Evolutionary conservation across 306 rosid genomes (phyloP), one percentile per base, ranked within the genome.

Genomic region (Castanea sativa): DNA sequence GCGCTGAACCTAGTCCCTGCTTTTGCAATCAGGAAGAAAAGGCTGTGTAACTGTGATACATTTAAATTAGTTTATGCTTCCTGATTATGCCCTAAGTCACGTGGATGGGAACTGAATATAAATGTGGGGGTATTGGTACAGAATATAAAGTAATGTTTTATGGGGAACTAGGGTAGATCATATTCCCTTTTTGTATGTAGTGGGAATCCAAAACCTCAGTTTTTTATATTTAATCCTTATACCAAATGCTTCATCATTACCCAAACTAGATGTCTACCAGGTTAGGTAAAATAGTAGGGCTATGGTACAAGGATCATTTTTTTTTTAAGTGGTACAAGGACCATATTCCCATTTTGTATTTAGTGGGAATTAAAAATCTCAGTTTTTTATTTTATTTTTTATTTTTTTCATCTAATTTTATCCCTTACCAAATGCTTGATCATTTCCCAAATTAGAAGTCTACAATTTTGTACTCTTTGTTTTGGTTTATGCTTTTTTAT

Each of bases 81-180:
- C 76, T 81, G 69, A 23, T 56, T 74, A 79, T 72, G 67, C 73
- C 76, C 9, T 20, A 33, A 56, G 45, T 76, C 64, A 82, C 55
- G 49, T 74, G 72, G 81, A 76, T 73, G 23, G 70, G 43, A 52
- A 58, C 53, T 75, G 84, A 81, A 75, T 70, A 59, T 43, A 80
- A 49, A 13, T 69, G 69, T 74, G 79, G 60, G 91, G 90, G 74
- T 79, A 64, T 76, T 81, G 77, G 71, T 70, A 85, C 81, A 55
- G 86, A 69, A 53, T 80, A 82, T 68, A 83, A 84, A 76, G 83
- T 79, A 55, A 35, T 73, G 5, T 64, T 73, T 73, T 65, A 30
- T 58, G 76, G 13, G 70, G 76, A 72, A 79, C 60, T 81, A 84
- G 90, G 69, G 75, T 83, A 84, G 61, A 58, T 68, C 78, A 57